These are phyloP conservation scores for Platismatia glauca DNA, from an alignment of 495 filamentous ascomycete genomes.

Conservation along the genomic window DNA sequence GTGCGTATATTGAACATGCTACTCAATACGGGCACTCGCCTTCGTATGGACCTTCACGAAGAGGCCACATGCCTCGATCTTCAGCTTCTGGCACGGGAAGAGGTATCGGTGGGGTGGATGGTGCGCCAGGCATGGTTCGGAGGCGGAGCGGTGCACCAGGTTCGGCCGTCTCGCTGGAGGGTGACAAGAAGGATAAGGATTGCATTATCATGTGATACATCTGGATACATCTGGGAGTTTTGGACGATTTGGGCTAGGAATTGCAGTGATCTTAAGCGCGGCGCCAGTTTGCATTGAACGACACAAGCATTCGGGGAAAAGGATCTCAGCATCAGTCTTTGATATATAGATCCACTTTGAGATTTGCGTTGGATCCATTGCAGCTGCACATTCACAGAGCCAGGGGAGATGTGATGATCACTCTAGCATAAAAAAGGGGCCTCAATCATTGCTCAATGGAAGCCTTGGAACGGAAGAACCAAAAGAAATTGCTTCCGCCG, in stretches of 20 bases:
- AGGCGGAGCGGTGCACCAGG: conserved; percentile 12
- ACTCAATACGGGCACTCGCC: conserved; percentile 8
- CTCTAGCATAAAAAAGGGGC: no score
- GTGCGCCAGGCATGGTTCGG: conserved; percentile 16
- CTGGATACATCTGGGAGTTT: not conserved
- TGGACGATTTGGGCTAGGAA: not conserved
- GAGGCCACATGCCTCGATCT: conserved; percentile 3
- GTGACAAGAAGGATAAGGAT: conserved; percentile 27
- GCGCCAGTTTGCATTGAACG: not conserved
- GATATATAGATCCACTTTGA: no score
- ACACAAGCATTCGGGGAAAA: no score
- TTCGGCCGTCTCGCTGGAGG: conserved; percentile 11
- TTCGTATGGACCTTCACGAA: conserved; percentile 17
- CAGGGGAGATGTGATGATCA: no score
- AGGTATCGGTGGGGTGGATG: conserved; percentile 13
- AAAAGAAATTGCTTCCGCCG: no score
- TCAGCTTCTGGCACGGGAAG: conserved; percentile 7
- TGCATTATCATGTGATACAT: conserved; percentile 33
- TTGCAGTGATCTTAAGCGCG: not conserved
- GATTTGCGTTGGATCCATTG: no score
- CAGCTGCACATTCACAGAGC: no score
- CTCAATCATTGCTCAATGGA: no score
- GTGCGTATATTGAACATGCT: conserved; percentile 19
- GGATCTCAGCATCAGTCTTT: no score
- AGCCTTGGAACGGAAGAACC: no score